These are phyloP conservation scores for Fusarium vanettenii DNA, from an alignment of 2,329 filamentous ascomycete species.

Conservation along the genomic window DNA sequence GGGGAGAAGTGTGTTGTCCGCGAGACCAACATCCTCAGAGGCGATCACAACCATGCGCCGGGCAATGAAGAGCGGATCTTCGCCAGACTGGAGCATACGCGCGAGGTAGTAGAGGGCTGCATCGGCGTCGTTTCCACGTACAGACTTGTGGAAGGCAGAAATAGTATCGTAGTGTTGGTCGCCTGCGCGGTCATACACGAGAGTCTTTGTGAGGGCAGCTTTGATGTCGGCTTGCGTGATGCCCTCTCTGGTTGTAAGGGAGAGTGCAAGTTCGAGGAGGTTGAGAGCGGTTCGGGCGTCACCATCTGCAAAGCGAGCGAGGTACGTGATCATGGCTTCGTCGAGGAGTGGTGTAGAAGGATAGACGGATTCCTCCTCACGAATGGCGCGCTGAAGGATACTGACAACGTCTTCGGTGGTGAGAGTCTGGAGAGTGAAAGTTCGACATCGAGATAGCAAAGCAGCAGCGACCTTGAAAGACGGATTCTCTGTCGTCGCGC, in stretches of 20 bases:
- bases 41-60: constrained; percentile 94
- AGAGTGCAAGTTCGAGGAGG: constrained; percentile 88
- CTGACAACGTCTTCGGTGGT: constrained; percentile 75
- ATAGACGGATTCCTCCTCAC: constrained; percentile 62
- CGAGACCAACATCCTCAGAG: constrained; percentile 91
- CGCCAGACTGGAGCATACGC: constrained; percentile 94
- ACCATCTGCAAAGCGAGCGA: constrained; percentile 88
- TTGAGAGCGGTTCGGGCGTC: constrained; percentile 95
- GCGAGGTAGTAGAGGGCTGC: constrained; percentile 94
- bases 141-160: constrained; percentile 95
- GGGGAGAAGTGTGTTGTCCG: constrained; percentile 84
- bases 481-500: constrained; percentile 96
- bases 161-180: constrained; percentile 99
- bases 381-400: constrained; percentile 82
- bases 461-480: constrained; percentile 93
- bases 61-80: constrained; percentile 93
- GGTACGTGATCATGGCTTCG: constrained; percentile 80
- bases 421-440: constrained; percentile 86
- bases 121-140: constrained; percentile 87
- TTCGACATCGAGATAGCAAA: constrained; percentile 87
- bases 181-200: constrained; percentile 94
- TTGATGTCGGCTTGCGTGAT: constrained; percentile 85
- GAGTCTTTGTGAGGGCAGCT: constrained; percentile 84
- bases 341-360: constrained; percentile 72
- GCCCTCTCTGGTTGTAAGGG: constrained; percentile 67